Evolutionary conservation across 495 filamentous ascomycete species (phyloP).

Genomic region (Penicillium malachiteum): DNA sequence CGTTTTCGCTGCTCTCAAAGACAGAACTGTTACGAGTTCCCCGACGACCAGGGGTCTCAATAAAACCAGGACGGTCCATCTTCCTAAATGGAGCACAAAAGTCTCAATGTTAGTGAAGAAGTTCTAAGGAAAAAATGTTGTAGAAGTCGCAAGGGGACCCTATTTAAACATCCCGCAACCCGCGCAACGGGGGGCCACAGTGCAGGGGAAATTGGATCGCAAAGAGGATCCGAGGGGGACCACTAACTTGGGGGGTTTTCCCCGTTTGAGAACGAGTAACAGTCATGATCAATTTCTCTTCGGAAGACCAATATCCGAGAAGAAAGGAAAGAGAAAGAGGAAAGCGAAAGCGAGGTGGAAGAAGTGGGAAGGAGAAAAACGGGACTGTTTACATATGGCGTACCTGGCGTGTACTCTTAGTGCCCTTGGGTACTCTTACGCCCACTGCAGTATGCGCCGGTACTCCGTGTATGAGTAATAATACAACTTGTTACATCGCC

Average conservation of each 20-base stretch:
- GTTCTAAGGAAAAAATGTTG: neutral
- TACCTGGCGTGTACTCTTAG: constrained; percentile 13
- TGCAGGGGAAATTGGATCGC: constrained; percentile 11
- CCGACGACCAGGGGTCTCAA: constrained; percentile 56
- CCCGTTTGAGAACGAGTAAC: constrained; percentile 51
- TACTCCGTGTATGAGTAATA: constrained; percentile 8
- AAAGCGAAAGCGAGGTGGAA: constrained; percentile 10
- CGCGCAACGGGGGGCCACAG: neutral
- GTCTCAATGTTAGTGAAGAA: constrained; percentile 6
- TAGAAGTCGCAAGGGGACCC: constrained; percentile 6
- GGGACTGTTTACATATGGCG: constrained; percentile 27
- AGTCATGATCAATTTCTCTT: constrained; percentile 36
- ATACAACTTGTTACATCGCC: neutral
- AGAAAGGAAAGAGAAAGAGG: constrained; percentile 7
- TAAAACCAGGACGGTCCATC: constrained; percentile 54
- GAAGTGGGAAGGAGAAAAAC: constrained; percentile 21
- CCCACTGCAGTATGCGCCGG: constrained; percentile 12
- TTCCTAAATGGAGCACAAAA: constrained; percentile 40
- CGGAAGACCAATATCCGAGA: constrained; percentile 20
- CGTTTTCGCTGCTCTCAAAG: constrained; percentile 31
- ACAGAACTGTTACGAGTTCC: constrained; percentile 44
- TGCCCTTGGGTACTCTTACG: constrained; percentile 1
- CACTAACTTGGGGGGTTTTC: constrained; percentile 51
- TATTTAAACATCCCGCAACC: constrained; percentile 18
- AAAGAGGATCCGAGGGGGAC: constrained; percentile 16